phyloP scores from a whole-genome alignment of 1,284 basidiomycete species.

The Rhodotorula sp. region DNA sequence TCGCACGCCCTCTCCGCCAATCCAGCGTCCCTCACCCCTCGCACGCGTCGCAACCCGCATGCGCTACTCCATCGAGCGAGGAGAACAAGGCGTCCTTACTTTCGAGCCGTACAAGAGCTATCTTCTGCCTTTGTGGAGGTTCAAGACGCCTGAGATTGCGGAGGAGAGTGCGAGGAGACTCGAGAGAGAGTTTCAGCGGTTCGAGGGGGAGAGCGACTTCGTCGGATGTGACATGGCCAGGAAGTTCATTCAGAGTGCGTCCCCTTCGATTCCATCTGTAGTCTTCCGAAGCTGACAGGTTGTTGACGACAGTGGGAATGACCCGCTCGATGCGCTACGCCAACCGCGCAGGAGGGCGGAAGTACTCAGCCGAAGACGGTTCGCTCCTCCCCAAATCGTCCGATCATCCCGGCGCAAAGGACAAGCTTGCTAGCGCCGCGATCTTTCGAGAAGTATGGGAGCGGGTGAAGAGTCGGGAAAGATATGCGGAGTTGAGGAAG shows the following conservation, averaged over 20 bases:
- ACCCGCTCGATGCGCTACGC: slow-evolving; percentile 26
- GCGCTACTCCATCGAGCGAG: slow-evolving; percentile 19
- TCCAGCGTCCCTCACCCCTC: neutral
- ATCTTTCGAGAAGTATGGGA: slow-evolving; percentile 27
- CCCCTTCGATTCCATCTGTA: neutral
- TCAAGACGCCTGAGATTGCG: slow-evolving; percentile 15
- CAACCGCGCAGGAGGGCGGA: slow-evolving; percentile 24
- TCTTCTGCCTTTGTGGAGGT: slow-evolving; percentile 24
- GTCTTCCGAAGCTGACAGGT: too few relatives aligned
- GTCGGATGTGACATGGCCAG: slow-evolving; percentile 23
- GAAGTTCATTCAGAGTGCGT: slow-evolving; percentile 23
- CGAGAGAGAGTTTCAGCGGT: slow-evolving; percentile 6
- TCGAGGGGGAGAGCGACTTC: slow-evolving; percentile 13
- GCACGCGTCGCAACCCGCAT: slow-evolving; percentile 1
- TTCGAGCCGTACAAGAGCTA: slow-evolving; percentile 29
- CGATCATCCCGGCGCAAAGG: slow-evolving; percentile 10
- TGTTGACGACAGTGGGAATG: slow-evolving; percentile 9
- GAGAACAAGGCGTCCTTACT: slow-evolving; percentile 30
- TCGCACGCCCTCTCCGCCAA: neutral
- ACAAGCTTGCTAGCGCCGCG: slow-evolving; percentile 14
- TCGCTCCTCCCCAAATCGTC: slow-evolving; percentile 7
- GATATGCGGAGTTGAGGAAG: slow-evolving; percentile 4
- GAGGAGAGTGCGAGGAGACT: neutral
- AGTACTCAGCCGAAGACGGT: slow-evolving; percentile 16
- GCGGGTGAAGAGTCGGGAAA: slow-evolving; percentile 3